A percentile compares a stretch with the other conserved stretches of the same genome.
Evolutionary conservation across 2,329 filamentous ascomycete species (phyloP).

Genomic region (Pseudogymnoascus sp.): DNA sequence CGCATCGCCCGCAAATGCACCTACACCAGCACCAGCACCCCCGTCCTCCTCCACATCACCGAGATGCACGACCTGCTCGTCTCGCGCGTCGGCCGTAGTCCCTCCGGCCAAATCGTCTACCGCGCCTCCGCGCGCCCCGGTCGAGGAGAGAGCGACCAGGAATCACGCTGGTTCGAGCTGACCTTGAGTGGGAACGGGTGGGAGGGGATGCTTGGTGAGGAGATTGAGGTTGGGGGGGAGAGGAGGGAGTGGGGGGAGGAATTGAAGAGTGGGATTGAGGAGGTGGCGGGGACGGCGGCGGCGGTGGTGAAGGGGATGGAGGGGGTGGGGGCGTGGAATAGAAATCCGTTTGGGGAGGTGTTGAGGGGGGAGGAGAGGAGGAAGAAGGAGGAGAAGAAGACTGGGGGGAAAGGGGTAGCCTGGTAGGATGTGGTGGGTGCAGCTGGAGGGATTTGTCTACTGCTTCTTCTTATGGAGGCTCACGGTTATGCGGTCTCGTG

Average conservation of each 20-base stretch:
- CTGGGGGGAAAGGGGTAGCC: not conserved
- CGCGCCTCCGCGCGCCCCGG: not conserved
- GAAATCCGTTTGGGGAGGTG: conserved; percentile 12
- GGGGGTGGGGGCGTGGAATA: conserved; percentile 21
- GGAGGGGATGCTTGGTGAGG: conserved; percentile 15
- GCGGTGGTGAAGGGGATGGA: conserved; percentile 21
- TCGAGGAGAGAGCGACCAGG: not conserved
- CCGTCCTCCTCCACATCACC: not conserved
- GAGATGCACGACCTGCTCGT: not conserved
- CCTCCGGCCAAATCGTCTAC: not conserved
- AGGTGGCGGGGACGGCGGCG: conserved; percentile 14
- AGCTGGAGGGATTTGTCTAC: not conserved
- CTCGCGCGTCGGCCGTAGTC: not conserved
- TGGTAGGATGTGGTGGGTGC: not conserved
- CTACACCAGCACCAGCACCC: not conserved
- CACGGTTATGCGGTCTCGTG: not conserved
- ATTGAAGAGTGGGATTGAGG: not conserved
- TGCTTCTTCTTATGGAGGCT: not conserved
- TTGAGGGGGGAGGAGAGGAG: not conserved
- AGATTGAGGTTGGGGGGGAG: conserved; percentile 18
- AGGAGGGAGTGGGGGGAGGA: conserved; percentile 17
- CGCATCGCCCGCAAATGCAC: conserved; percentile 1
- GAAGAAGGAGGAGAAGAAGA: not conserved
- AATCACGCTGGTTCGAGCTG: conserved; percentile 19
- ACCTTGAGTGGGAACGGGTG: conserved; percentile 14